Evolutionary conservation across 495 filamentous ascomycete species (phyloP).

Genomic region (Tetracladium setigerum): DNA sequence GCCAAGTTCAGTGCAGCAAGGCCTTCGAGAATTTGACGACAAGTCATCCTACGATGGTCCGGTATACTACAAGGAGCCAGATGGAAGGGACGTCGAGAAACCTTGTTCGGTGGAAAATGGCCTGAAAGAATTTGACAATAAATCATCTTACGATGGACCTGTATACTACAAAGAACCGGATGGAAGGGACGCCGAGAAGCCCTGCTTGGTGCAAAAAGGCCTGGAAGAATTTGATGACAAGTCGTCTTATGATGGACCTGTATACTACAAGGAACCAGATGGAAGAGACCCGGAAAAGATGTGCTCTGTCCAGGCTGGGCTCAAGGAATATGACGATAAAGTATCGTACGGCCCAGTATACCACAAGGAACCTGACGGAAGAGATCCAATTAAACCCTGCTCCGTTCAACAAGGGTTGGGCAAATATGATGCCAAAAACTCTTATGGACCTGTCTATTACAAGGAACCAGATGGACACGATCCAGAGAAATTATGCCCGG

Average conservation of each 20-base stretch:
- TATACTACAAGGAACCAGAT: constrained; percentile 9
- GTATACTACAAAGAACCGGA: neutral
- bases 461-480: neutral
- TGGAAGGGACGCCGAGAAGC: neutral
- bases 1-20: constrained; percentile 6
- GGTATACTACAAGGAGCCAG: neutral
- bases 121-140: constrained; percentile 10
- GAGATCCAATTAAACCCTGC: neutral
- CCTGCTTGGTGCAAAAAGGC: constrained; percentile 1
- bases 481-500: constrained; percentile 5
- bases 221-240: constrained; percentile 11
- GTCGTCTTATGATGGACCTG: neutral
- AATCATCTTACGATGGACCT: neutral
- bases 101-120: constrained; percentile 14
- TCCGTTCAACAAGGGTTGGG: constrained; percentile 14
- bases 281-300: constrained; percentile 1
- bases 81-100: neutral
- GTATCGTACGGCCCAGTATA: neutral
- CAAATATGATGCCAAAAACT: constrained; percentile 1
- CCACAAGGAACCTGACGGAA: neutral
- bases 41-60: neutral
- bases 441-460: constrained; percentile 9
- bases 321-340: constrained; percentile 1
- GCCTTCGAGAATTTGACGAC: constrained; percentile 11
- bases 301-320: neutral